phyloP scores from a whole-genome alignment of 2,329 filamentous ascomycete species.

The Furcasterigmium furcatum region DNA sequence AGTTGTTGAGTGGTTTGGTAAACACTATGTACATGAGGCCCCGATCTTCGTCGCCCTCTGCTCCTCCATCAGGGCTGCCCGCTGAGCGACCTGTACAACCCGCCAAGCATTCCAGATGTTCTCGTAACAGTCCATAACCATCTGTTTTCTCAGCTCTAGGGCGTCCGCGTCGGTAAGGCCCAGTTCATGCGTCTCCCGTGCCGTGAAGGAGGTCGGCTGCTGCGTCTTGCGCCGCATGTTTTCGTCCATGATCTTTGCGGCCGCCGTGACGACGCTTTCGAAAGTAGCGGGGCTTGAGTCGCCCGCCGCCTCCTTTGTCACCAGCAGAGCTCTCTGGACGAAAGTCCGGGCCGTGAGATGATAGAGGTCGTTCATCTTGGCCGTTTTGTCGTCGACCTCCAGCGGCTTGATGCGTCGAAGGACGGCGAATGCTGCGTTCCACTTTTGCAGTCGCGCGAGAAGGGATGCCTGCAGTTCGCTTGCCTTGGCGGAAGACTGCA shows the following conservation, averaged over 20 bases:
- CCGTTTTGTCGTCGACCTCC: too few species aligned
- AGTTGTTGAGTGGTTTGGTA: too few species aligned
- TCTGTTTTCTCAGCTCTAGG: slow-evolving; percentile 25
- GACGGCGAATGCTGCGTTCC: slow-evolving; percentile 25
- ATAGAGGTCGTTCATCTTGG: too few species aligned
- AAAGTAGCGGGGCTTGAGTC: slow-evolving; percentile 28
- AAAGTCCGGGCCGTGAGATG: too few species aligned
- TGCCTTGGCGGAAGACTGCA: slow-evolving; percentile 19
- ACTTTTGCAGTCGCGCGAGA: slow-evolving; percentile 20
- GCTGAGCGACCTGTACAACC: slow-evolving; percentile 25
- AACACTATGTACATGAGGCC: too few species aligned
- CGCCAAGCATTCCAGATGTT: slow-evolving; percentile 33
- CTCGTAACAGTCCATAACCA: slow-evolving; percentile 28
- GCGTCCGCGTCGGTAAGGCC: slow-evolving; percentile 33
- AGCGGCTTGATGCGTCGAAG: slow-evolving; percentile 15
- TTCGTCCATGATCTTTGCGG: slow-evolving; percentile 10
- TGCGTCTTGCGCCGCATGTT: slow-evolving; percentile 19
- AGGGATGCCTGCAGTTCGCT: slow-evolving; percentile 27
- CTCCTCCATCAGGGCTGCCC: slow-evolving; percentile 33
- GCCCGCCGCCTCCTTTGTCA: too few species aligned
- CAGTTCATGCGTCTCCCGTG: slow-evolving; percentile 35
- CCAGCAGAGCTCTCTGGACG: too few species aligned
- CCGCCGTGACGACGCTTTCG: slow-evolving; percentile 29
- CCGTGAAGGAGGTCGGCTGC: slow-evolving; percentile 37
- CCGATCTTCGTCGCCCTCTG: slow-evolving; percentile 3